Conservation (phyloP, 1,284 basidiomycete genomes). For the Phlebopus sp. region DNA sequence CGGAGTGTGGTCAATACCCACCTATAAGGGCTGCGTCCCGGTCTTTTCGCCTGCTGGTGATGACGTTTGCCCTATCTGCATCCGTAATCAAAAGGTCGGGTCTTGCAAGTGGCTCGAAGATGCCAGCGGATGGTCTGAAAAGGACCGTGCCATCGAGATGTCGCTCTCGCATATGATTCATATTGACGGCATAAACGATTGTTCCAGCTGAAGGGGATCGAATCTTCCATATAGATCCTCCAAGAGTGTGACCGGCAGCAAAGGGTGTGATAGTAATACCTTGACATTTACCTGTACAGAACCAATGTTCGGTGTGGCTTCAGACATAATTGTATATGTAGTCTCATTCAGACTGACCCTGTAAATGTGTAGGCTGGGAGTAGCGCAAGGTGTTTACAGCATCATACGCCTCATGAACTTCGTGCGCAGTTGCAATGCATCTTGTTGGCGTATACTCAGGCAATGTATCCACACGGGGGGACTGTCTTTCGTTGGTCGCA, state of each 20-base stretch:
- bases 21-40: slow-evolving; percentile 88
- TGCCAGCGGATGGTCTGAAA: slow-evolving; percentile 66
- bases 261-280: slow-evolving; percentile 95
- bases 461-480: not conserved
- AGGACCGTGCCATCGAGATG: slow-evolving; percentile 95
- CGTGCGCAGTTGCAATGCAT: slow-evolving; percentile 73
- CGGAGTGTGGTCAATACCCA: slow-evolving; percentile 33
- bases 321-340: slow-evolving; percentile 4
- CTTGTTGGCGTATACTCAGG: slow-evolving; percentile 39
- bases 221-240: slow-evolving; percentile 98
- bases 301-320: slow-evolving; percentile 5
- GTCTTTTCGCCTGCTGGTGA: slow-evolving; percentile 87
- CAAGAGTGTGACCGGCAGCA: slow-evolving; percentile 93
- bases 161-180: slow-evolving; percentile 96
- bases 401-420: slow-evolving; percentile 95
- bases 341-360: slow-evolving; percentile 55
- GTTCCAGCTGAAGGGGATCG: slow-evolving; percentile 96
- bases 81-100: slow-evolving; percentile 95
- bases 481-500: slow-evolving; percentile 23
- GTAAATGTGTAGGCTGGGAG: slow-evolving; percentile 93
- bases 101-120: slow-evolving; percentile 82
- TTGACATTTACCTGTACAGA: slow-evolving; percentile 73
- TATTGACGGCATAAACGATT: slow-evolving; percentile 91
- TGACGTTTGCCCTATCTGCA: slow-evolving; percentile 78
- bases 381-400: slow-evolving; percentile 90